Base-by-base conservation (phyloP, 495 filamentous ascomycete species). In the Neohortaea acidophila region DNA sequence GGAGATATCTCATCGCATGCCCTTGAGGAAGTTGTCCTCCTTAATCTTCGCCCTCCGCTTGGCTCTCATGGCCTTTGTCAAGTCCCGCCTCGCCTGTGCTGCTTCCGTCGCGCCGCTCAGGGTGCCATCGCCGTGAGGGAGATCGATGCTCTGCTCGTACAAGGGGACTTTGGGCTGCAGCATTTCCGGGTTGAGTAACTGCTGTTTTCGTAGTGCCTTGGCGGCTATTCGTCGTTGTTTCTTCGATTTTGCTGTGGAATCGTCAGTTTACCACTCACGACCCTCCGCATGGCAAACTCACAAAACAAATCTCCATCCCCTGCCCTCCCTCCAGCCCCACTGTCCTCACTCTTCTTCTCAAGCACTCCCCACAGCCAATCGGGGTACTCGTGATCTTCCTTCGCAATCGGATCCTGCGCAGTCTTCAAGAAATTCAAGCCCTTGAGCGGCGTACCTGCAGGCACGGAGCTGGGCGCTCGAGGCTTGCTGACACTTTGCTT, bases 21-120 rank as follows among this genome's bases (percentile, higher is more conserved):
- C 69, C 65, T 76, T 79, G 64, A 97, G 70, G 70, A 89, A 97
- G 64, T 97, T 97, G 39, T 51, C 67, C 64, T 96, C 89, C 67
- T 87, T 89, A 50, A 97, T 94, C 49, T 64, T 68, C 45, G 68
- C 75, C 52, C 80, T 73, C 53, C 84, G 69, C 47, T 84, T 76
- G 46, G 65, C 69, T 52, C 85, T 67, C 65, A 83, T 68, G 7
- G 73, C 68, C 57, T 68, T 72, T 51, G 66, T 77, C 43, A 94
- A 61, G 40, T 77, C 71, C 39, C 73, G 66, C 40, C 74, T 64
- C 52, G 70, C 71, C 17, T 66, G 55, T 33, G 53, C 65, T 18
- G 78, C 81, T 40, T 61, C 57, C 38, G 73, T 18, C n/a, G 71
- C 69, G 21, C 71, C 72, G 31, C 60, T 54, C 14, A 68, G 29